Base-by-base conservation (phyloP, 352 stramenopile genomes). In the Phytopythium oedochilum region DNA sequence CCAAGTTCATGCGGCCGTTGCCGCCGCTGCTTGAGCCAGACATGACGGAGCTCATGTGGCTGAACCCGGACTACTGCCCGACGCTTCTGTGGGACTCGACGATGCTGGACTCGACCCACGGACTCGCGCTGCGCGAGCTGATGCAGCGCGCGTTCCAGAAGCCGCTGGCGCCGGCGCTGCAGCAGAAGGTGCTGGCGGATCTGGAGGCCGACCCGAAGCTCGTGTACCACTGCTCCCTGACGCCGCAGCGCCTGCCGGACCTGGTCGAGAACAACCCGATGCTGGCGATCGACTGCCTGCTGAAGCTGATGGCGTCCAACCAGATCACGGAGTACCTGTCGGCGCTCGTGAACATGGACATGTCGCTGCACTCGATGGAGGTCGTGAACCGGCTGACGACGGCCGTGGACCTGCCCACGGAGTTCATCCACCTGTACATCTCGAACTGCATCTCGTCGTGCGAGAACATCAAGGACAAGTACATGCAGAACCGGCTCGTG, bases 391-490 rank as follows among this genome's bases (percentile, higher is more conserved):
- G 90, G 32, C 60, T 97, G 44, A 97, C 90, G 23, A 97, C 90
- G 32, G 81, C 81, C n/a, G 88, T 96, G 42, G 79, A 96, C 62
- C 68, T 98, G 47, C 96, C 97, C 60, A 97, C 94, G 9, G 96
- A 99, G 74, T 99, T 99, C 66, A 97, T 99, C 52, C 96, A 99
- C 68, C 67, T 99, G 64, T 99, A 98, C 74, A 98, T 99, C 71
- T 98, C 90, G 23, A 99, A 98, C 74, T 99, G 96, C 73, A 99
- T 99, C 77, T 98, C 92, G 38, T 98, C 81, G 59, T 99, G 96
- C 70, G 96, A 99, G 71, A 98, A 98, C 64, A 98, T 98, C 68
- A 97, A 97, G 75, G 96, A 99, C 85, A 97, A 98, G 70, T 98
- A 98, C 78, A 96, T 98, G 73, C 88, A 96, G 67, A 98, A 98